Evolutionary conservation across 1,284 basidiomycete genomes (phyloP), one percentile per base, ranked within the genome.

Genomic region (Stereum hirsutum): DNA sequence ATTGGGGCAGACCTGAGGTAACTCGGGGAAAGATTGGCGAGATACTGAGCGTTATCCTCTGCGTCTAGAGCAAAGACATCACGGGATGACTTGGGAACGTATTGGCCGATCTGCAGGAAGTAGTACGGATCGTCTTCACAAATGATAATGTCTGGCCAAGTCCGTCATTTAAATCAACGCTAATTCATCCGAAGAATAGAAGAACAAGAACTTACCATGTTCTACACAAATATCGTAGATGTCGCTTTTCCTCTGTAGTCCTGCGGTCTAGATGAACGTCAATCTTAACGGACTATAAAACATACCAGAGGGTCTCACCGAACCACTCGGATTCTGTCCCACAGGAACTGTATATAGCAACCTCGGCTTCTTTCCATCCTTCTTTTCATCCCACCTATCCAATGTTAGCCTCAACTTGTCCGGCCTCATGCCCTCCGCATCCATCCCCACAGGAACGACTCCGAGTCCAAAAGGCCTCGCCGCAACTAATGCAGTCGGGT

Each of bases 51-150:
- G 41, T 69, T 45, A 49, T 53, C 51, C 5, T 17, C 19, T 57
- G 64, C 50, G 46, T 57, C 43, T 35, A 47, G 34, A 35, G 48
- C 26, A n/a, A 48, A 41, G 37, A 51, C 57, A 44, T 53, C 50
- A 46, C 80, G 68, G 21, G 62, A 50, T 1, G 57, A 49, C 57
- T 73, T 68, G 38, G 69, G 66, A 17, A 68, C 57, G 56, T 80
- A 84, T 8, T 60, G 50, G 1, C 70, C 73, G 48, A 75, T 59
- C 56, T 84, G 82, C 15, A 91, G 64, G 65, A 87, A 85, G 59
- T 77, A 89, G 62, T 90, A 90, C 6, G 87, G 88, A 60, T 89
- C 86, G 51, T 89, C 85, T 62, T 89, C 84, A 44, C 80, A 72
- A 48, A 86, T 84, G 49, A 87, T 75, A n/a, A 85, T 53, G 51